A percentile compares a stretch with the other conserved stretches of the same genome.
Evolutionary conservation across 805 yeast genomes (phyloP).

Genomic region (Cyberlindnera saturnus): DNA sequence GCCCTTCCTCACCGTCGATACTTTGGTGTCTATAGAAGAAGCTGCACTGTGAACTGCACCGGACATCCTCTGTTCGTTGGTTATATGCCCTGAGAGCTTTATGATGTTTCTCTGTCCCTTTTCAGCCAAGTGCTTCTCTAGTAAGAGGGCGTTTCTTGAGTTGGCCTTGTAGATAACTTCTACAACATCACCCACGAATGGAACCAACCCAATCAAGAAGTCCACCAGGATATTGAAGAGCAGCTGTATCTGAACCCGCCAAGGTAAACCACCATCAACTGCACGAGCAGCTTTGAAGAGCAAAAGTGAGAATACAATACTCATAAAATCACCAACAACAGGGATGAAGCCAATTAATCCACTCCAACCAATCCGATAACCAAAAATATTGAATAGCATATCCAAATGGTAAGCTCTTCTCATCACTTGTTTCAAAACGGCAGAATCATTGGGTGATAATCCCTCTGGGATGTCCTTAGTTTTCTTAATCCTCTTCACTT

Average conservation of each 20-base stretch:
- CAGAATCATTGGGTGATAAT: constrained; percentile 45
- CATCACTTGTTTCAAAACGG: constrained; percentile 43
- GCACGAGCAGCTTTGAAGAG: constrained; percentile 37
- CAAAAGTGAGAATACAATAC: constrained; percentile 44
- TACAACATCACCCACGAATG: constrained; percentile 68
- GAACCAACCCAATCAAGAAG: constrained; percentile 64
- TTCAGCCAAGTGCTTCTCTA: constrained; percentile 49
- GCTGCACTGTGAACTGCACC: background rate
- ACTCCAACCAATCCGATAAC: constrained; percentile 64
- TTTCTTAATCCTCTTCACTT: constrained; percentile 15
- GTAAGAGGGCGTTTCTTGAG: constrained; percentile 60
- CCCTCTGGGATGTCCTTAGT: constrained; percentile 47
- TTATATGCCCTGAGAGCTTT: background rate
- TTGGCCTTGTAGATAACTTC: constrained; percentile 72
- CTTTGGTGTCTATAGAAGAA: background rate
- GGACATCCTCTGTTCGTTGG: too few relatives aligned
- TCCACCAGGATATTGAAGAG: constrained; percentile 60
- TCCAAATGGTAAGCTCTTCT: constrained; percentile 65
- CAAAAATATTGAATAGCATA: constrained; percentile 54
- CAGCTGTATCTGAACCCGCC: constrained; percentile 46
- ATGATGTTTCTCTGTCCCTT: constrained; percentile 9
- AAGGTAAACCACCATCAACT: constrained; percentile 63
- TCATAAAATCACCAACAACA: constrained; percentile 52
- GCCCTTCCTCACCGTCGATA: background rate
- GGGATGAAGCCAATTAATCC: constrained; percentile 68